Evolutionary conservation across 2,329 filamentous ascomycete species (phyloP).

Genomic region (Geosmithia putterillii): DNA sequence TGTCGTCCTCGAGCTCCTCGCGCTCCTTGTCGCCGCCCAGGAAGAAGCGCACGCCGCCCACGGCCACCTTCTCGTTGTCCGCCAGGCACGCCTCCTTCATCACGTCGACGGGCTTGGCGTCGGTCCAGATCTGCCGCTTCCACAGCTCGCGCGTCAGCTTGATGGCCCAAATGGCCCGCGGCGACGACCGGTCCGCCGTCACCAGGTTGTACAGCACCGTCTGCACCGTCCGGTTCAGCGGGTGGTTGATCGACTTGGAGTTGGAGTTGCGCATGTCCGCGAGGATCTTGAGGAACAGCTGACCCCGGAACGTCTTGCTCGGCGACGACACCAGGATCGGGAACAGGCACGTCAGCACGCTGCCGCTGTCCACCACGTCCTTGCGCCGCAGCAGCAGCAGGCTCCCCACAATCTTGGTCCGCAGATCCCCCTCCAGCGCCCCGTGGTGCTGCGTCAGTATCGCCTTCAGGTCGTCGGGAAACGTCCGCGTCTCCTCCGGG

Average conservation of each 20-base stretch:
- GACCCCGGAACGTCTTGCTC: conserved; percentile 73
- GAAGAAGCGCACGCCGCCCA: conserved; percentile 86
- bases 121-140: conserved; percentile 93
- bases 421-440: conserved; percentile 67
- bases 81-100: conserved; percentile 90
- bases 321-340: conserved; percentile 85
- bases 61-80: conserved; percentile 85
- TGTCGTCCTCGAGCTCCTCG: conserved; percentile 84
- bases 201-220: conserved; percentile 87
- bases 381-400: conserved; percentile 81
- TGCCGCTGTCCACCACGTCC: conserved; percentile 77
- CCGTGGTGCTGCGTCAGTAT: conserved; percentile 76
- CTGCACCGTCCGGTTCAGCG: conserved; percentile 84
- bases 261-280: conserved; percentile 85
- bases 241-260: conserved; percentile 78
- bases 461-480: conserved; percentile 68
- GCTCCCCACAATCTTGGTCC: conserved; percentile 90
- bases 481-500: conserved; percentile 63
- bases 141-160: conserved; percentile 92
- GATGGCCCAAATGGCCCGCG: conserved; percentile 88
- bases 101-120: conserved; percentile 88
- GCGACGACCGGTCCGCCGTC: conserved; percentile 70
- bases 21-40: conserved; percentile 91
- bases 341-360: conserved; percentile 81
- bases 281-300: conserved; percentile 82